Evolutionary conservation across 2,329 filamentous ascomycete genomes (phyloP), one percentile per base, ranked within the genome.

Genomic region (Plenodomus biglobosus): DNA sequence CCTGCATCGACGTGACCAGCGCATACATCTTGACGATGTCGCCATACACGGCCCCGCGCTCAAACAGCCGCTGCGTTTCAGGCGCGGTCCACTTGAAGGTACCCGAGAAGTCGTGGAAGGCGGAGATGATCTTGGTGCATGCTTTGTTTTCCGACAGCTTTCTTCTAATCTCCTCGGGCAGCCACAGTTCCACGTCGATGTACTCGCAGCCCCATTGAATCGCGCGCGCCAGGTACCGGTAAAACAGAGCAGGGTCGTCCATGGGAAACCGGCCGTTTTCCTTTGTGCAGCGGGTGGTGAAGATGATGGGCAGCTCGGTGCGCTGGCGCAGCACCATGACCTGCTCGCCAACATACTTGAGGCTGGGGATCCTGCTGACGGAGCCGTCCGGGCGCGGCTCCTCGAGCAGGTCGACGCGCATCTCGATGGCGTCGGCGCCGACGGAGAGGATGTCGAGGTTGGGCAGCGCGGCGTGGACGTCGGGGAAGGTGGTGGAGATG

Each of bases 1-100:
- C 89, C 65, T 91, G 89, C 66, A 88, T 85, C 35, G 87, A 86
- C 65, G 85, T 86, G 65, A 90, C 88, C 65, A 92, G 86, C 24
- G 87, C 85, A 62, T 94, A 94, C 88, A 95, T 94, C 76, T 94
- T 95, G 65, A 95, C 85, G 48, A 95, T 89, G 68, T 95, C 89
- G 39, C 87, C 87, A 58, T 91, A 90, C 49, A 83, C 82, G 39
- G 82, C 82, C 8, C 87, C 89, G 57, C 85, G 81, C 50, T 83
- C 76, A 59, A 92, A 95, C 3, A 92, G 80, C 10, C 81, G 76
- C 62, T 88, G 83, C 1, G 89, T 89, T 57, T 87, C 81, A 6
- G 81, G 73, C 0, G 88, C 89, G 1, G 87, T 86, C 90, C 90
- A 95, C 62, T 86, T 88, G 78, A 92, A 92, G 1, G 78, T 85